Base-by-base conservation (phyloP, 768 basidiomycete genomes). In the Pisolithus marmoratus region DNA sequence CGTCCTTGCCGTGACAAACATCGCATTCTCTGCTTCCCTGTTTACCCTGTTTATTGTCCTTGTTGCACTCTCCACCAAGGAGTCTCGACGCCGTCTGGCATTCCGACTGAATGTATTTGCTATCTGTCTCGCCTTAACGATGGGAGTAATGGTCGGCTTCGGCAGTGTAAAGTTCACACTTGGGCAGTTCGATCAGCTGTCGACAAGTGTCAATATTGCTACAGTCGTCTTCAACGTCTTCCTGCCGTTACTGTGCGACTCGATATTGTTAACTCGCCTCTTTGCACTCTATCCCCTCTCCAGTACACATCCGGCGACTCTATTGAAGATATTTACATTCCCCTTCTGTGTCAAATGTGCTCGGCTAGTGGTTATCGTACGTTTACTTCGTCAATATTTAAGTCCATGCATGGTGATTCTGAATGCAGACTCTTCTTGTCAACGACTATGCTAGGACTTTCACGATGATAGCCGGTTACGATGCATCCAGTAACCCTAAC, bases 241-340 rank as follows among this genome's bases (percentile, higher is more conserved):
- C 44, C 63, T 67, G 1, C 72, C 72, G 8, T 43, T 71, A 1
- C 56, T 73, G 38, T 63, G 71, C 22, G 72, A 74, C 53, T 66
- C 62, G 12, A 67, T 74, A 40, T 63, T 74, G 8, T 38, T 72
- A 27, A 58, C 71, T 50, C 64, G 73, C 0, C 63, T 74, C 5
- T 53, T 66, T 27, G 68, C 69, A 2, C 65, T 74, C 8, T 73
- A 66, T 46, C 72, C 72, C 1, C 57, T 58, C 1, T 48, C 46
- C 5, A 37, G 43, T 2, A 64, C 64, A 2, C 51, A 61, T 4
- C 51, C 24, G 38, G 41, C 31, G 3, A 57, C 44, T 1, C 44
- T 63, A 3, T 12, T 63, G 6, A 45, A 51, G 5, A 59, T 74
- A 8, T 61, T 72, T 19, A 58, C 57, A 0, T 60, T 69, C 22